Conservation (phyloP, 805 yeast genomes). For the Zygotorulaspora danielsina region DNA sequence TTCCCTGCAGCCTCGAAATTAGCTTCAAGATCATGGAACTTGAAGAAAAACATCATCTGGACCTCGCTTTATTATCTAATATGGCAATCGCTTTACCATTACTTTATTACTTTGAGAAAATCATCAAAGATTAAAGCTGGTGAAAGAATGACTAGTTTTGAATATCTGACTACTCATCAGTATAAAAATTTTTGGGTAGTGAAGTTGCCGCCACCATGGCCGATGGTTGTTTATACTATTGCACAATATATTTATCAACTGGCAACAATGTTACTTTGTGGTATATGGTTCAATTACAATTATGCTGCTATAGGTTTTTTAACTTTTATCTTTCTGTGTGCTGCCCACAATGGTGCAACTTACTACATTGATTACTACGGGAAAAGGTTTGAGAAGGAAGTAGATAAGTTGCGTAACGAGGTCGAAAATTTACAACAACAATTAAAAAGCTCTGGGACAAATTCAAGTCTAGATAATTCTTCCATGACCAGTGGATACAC, state of each 20-base stretch:
- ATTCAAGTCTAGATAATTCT: slow-evolving; percentile 4
- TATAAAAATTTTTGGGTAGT: slow-evolving; percentile 72
- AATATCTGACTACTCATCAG: slow-evolving; percentile 70
- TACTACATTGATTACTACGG: slow-evolving; percentile 92
- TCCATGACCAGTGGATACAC: slow-evolving; percentile 7
- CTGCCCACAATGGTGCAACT: slow-evolving; percentile 91
- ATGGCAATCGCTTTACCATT: slow-evolving; percentile 90
- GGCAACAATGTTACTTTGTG: slow-evolving; percentile 81
- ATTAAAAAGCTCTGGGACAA: slow-evolving; percentile 10
- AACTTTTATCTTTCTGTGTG: slow-evolving; percentile 66
- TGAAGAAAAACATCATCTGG: slow-evolving; percentile 50
- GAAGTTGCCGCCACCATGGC: slow-evolving; percentile 79
- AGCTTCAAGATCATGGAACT: slow-evolving; percentile 60
- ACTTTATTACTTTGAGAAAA: slow-evolving; percentile 78
- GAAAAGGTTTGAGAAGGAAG: slow-evolving; percentile 81
- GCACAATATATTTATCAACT: slow-evolving; percentile 87
- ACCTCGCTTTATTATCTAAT: slow-evolving; percentile 77
- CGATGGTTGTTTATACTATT: slow-evolving; percentile 79
- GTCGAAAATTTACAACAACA: slow-evolving; percentile 56
- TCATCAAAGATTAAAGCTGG: slow-evolving; percentile 83
- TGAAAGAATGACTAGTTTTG: slow-evolving; percentile 73
- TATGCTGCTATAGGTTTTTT: slow-evolving; percentile 64
- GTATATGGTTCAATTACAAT: slow-evolving; percentile 76
- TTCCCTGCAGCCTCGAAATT: slow-evolving; percentile 74
- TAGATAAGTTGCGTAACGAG: slow-evolving; percentile 63